Evolutionary conservation across 1,139 yeast species (phyloP).

Genomic region (Meyerozyma elateridarum): DNA sequence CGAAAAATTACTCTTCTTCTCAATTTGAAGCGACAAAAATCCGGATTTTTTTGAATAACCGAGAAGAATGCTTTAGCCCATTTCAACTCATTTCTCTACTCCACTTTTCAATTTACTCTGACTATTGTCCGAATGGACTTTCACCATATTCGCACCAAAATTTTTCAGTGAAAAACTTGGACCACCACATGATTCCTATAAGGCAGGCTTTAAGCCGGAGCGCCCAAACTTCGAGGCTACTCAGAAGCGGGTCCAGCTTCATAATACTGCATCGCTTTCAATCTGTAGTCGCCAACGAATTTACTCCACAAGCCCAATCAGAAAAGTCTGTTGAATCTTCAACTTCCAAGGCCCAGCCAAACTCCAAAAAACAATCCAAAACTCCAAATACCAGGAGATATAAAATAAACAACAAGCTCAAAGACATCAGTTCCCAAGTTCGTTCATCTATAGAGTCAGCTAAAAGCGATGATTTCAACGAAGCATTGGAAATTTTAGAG

Average conservation of each 20-base stretch:
- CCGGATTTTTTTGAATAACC: no score
- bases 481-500: slow-evolving; percentile 35
- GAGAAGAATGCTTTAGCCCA: no score
- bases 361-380: slow-evolving; percentile 2
- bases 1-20: no score
- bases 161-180: no score
- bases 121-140: slow-evolving; percentile 3
- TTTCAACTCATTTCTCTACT: no score
- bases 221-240: slow-evolving; percentile 13
- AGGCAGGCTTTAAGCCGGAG: slow-evolving; percentile 18
- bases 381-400: slow-evolving; percentile 3
- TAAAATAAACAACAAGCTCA: slow-evolving; percentile 22
- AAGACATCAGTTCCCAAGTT: slow-evolving; percentile 34
- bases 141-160: slow-evolving; percentile 5
- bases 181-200: slow-evolving; percentile 23
- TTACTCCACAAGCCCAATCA: neutral
- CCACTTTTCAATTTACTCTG: no score
- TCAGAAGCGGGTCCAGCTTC: slow-evolving; percentile 10
- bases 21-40: no score
- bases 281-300: slow-evolving; percentile 10
- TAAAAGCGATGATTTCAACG: slow-evolving; percentile 19
- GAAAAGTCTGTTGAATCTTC: slow-evolving; percentile 2
- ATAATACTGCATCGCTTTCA: slow-evolving; percentile 13
- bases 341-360: slow-evolving; percentile 4
- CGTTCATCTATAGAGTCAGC: slow-evolving; percentile 19